Evolutionary conservation across 805 yeast species (phyloP).

Genomic region (Candida golubevii): DNA sequence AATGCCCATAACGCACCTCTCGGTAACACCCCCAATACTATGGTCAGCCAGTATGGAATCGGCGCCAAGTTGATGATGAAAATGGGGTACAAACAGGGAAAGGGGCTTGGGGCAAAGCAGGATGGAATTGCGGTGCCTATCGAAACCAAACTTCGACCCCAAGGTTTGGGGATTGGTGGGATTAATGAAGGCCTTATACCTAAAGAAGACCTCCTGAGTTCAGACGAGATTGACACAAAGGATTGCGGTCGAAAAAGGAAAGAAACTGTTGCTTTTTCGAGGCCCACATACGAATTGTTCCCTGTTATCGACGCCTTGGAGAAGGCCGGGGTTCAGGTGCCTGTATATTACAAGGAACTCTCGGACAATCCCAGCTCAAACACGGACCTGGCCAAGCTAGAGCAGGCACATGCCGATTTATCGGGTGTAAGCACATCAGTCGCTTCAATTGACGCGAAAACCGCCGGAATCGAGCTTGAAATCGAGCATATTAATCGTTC

Average conservation of each 20-base stretch:
- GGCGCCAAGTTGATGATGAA: conserved; percentile 74
- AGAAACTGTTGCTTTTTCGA: conserved; percentile 11
- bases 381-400: conserved; percentile 9
- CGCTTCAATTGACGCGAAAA: conserved; percentile 10
- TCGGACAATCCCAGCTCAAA: conserved; percentile 22
- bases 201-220: conserved; percentile 8
- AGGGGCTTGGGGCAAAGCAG: conserved; percentile 73
- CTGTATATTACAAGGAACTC: conserved; percentile 29
- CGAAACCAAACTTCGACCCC: conserved; percentile 61
- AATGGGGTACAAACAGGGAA: conserved; percentile 86
- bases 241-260: conserved; percentile 13
- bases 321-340: conserved; percentile 30
- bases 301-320: conserved; percentile 36
- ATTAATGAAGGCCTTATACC: conserved; percentile 30
- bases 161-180: conserved; percentile 74
- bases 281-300: conserved; percentile 25
- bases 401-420: conserved; percentile 14
- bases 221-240: conserved; percentile 8
- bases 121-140: conserved; percentile 81
- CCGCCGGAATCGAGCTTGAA: conserved; percentile 2
- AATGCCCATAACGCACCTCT: no score
- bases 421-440: conserved; percentile 14
- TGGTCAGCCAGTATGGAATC: conserved; percentile 56
- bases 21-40: neutral
- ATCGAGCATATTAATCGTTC: conserved; percentile 1